Conservation (phyloP, 106 monocot genomes). For the Chionographis japonica region DNA sequence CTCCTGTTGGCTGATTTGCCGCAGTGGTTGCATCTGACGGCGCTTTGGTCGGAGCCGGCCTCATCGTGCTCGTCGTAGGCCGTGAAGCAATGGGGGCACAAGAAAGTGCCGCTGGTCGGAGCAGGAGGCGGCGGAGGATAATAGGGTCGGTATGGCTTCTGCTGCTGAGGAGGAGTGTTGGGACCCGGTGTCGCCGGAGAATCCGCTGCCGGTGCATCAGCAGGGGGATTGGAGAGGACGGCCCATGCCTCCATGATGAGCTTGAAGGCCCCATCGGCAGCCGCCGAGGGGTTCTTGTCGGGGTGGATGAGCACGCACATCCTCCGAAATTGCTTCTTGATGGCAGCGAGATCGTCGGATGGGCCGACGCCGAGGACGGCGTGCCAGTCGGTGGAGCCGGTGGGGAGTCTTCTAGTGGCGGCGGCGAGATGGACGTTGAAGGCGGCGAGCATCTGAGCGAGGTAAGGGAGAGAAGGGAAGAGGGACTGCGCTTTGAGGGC, state of each 20-base stretch:
- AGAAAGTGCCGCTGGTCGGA: no score
- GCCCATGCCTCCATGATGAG: neutral
- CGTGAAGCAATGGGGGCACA: no score
- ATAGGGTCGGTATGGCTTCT: no score
- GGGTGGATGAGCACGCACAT: slow-evolving; percentile 4
- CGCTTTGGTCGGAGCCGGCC: no score
- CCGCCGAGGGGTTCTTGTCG: slow-evolving; percentile 4
- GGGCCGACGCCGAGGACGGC: neutral
- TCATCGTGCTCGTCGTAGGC: no score
- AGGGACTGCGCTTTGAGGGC: slow-evolving; percentile 7
- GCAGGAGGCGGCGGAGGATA: no score
- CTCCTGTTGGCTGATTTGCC: no score
- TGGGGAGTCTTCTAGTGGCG: neutral
- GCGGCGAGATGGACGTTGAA: slow-evolving; percentile 13
- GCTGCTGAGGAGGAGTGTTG: no score
- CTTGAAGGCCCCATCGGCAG: slow-evolving; percentile 1
- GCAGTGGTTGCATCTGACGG: no score
- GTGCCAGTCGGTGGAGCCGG: slow-evolving; percentile 1
- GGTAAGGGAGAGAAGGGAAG: slow-evolving; percentile 7
- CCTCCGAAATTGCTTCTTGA: neutral
- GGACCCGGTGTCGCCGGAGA: no score
- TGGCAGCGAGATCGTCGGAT: neutral
- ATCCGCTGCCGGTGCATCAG: no score
- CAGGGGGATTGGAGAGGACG: no score
- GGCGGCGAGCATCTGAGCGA: slow-evolving; percentile 6